Base-by-base conservation (phyloP, 306 rosid species). In the Begonia peltatifolia region DNA sequence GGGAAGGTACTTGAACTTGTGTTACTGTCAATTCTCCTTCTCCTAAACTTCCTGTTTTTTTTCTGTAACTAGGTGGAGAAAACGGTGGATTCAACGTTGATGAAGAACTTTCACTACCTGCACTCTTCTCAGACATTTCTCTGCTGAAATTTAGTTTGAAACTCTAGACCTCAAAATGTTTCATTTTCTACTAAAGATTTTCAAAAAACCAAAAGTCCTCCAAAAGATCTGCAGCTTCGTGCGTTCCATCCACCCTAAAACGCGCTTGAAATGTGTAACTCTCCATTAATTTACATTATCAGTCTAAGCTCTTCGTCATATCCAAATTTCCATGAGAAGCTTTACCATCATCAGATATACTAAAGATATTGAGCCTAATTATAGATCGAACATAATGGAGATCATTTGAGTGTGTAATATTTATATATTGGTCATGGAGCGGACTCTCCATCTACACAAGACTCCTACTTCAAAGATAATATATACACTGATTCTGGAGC, bases 131-230 rank as follows among this genome's bases (percentile, higher is more conserved):
- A 62, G 62, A 57, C 23, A 68, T 53, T 25, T 65, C 73, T 11
- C 56, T 64, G 41, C 42, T 47, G 12, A 70, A 46, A 4, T 57
- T 61, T 4, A 71, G 67, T 43, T 81, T 76, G 57, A 55, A 70
- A 53, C 78, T 79, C 74, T 87, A 57, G 96, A 88, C 17, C 49
- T 59, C 59, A n/a, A n/a, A n/a, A n/a, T n/a, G n/a, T n/a, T n/a
- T n/a, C n/a, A n/a, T n/a, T n/a, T n/a, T n/a, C n/a, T 78, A 82
- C 71, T 78, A 68, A 72, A 76, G 54, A 74, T 83, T 83, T 14
- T 71, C 79, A 63, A 85, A 90, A 66, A 78, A 85, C 97, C 97
- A 90, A 41, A 68, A 72, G 54, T 78, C 80, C 48, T 90, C 95
- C 36, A 85, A 68, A 65, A 83, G 84, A 76, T 89, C 88, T 47